Conservation (phyloP, 176 grass and related monocot species). For the Chrysopogon serrulatus region DNA sequence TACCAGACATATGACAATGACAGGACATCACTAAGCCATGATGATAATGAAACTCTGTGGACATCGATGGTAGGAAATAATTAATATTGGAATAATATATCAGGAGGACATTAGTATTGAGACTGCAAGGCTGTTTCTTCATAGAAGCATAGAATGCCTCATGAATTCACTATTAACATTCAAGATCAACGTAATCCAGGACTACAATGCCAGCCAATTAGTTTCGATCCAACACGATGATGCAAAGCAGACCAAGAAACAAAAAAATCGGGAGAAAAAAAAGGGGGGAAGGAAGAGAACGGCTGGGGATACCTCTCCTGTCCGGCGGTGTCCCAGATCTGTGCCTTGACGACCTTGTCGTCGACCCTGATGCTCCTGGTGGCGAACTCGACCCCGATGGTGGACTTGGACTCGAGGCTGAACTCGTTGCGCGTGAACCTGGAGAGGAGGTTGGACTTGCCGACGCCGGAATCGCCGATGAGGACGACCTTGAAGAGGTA, state of each 20-base stretch:
- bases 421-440: constrained; percentile 87
- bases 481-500: constrained; percentile 86
- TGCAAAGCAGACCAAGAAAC: background rate
- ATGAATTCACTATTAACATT: background rate
- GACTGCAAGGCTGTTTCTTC: background rate
- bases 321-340: constrained; percentile 84
- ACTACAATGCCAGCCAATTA: too few species aligned
- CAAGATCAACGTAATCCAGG: background rate
- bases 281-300: background rate
- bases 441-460: constrained; percentile 73
- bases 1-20: constrained; percentile 6
- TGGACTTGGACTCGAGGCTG: constrained; percentile 90
- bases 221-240: background rate
- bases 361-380: constrained; percentile 67
- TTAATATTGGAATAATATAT: background rate
- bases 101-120: background rate
- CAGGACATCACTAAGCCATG: background rate
- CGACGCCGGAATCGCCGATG: constrained; percentile 87
- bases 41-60: background rate
- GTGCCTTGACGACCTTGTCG: constrained; percentile 68
- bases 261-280: background rate
- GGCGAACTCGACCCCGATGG: constrained; percentile 91
- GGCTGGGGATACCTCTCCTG: constrained; percentile 44
- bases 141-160: background rate
- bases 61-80: background rate